These are phyloP conservation scores for Candida tibetensis DNA, from an alignment of 805 yeast genomes.

Conservation along the genomic window DNA sequence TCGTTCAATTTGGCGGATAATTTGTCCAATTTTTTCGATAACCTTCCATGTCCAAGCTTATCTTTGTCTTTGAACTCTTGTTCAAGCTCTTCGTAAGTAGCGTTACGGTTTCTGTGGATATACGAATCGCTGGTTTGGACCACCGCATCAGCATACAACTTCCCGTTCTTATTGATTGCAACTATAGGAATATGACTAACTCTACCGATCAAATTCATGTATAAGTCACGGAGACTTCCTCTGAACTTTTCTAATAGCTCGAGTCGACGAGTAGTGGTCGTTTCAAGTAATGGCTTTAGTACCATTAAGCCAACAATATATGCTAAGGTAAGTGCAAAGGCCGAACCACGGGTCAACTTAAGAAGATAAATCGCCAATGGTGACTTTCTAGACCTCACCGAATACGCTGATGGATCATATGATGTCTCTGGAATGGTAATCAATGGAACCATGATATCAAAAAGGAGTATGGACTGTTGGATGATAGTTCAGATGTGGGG, in stretches of 20 bases:
- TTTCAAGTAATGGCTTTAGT: slow-evolving; percentile 34
- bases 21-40: slow-evolving; percentile 21
- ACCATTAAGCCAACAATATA: slow-evolving; percentile 33
- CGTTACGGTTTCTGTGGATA: slow-evolving; percentile 8
- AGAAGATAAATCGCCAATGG: slow-evolving; percentile 25
- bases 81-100: slow-evolving; percentile 12
- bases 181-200: slow-evolving; percentile 41
- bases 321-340: slow-evolving; percentile 23
- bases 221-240: slow-evolving; percentile 32
- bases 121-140: slow-evolving; percentile 34
- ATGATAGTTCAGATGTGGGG: not conserved
- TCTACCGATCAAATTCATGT: slow-evolving; percentile 29
- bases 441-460: slow-evolving; percentile 27
- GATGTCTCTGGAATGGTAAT: slow-evolving; percentile 43
- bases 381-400: slow-evolving; percentile 17
- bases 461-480: not conserved
- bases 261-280: slow-evolving; percentile 25
- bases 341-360: slow-evolving; percentile 34
- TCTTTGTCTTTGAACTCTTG: slow-evolving; percentile 18
- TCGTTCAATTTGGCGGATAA: slow-evolving; percentile 20
- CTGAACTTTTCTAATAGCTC: slow-evolving; percentile 36
- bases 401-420: slow-evolving; percentile 29
- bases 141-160: slow-evolving; percentile 35
- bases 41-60: slow-evolving; percentile 22
- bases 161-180: slow-evolving; percentile 30